Evolutionary conservation across 805 yeast species (phyloP), one percentile per base, ranked within the genome.

Genomic region (Priceomyces carsonii): DNA sequence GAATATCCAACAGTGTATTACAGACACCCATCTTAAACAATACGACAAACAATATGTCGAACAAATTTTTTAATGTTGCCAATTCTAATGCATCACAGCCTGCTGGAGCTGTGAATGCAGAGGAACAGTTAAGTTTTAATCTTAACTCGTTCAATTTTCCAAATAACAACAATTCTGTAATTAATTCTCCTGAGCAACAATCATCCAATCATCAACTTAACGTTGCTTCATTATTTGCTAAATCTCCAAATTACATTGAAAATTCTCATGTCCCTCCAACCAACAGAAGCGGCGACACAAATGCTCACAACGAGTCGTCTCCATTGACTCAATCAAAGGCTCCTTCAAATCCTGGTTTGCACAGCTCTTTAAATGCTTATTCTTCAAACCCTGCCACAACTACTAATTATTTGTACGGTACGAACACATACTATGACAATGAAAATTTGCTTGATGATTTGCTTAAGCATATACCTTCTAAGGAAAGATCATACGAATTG

Each of bases 401-500:
- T 4, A 42, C 57, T 31, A 60, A 61, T 39, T 61, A 52, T 35
- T 44, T 66, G 13, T 65, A 59, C 37, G 72, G 72, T 8, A 66
- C 73, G 2, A 66, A 64, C 44, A 51, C 61, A 6, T 53, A 61
- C 42, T 63, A 63, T 38, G 63, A 59, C 26, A 66, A 65, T 38
- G 59, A 51, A 6, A 46, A 57, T 31, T 44, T 67, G 7, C 42
- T 62, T 12, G 58, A 51, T 18, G 71, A 67, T 40, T 51, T 77
- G 9, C 46, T 59, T n/a, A 53, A 60, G 6, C 71, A 67, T 38
- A 44, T 77, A 9, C 82, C 83, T 1, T 49, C 69, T 1, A 63
- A 57, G 29, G 69, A 63, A 31, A 60, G 73, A 24, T 69, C 79
- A 0, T 69, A 60, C 44, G 75, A 69, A 36, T 55, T 77, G 26